Base-by-base conservation (phyloP, 495 filamentous ascomycete species). In the Tetracladium setigerum region DNA sequence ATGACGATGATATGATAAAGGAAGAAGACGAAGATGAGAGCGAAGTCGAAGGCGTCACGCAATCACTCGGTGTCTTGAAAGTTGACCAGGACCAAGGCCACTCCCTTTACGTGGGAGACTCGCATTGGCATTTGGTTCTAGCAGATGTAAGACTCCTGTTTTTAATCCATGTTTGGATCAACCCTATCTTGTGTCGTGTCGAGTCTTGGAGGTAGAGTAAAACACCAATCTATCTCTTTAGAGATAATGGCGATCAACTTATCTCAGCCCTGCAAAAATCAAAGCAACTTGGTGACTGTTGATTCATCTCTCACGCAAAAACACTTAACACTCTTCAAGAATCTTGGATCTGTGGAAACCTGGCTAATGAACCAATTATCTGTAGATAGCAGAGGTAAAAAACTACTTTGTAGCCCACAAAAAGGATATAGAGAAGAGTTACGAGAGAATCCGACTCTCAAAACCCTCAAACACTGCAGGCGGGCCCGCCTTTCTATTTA, bases 311-410 rank as follows among this genome's bases (percentile, higher is more conserved):
- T n/a, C 22, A 27, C 7, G 22, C 7, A 3, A 7, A 27, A 27
- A 27, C 22, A 27, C 3, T 7, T 7, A 3, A 27, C 3, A 27
- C 22, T 27, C 13, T 36, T 36, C 34, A 3, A 16, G 22, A 27
- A 7, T n/a, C 3, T 27, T 3, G 17, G 31, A 47, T 12, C 18
- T 31, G 16, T 8, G 27, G 12, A 17, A 18, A 33, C 14, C 2
- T 51, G 59, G 50, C 61, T 50, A 47, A 44, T 37, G 34, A 42
- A 24, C 12, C 22, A 33, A 2, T 36, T 17, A 30, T 13, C 18
- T n/a, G 38, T 48, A 89, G 83, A 95, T 98, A 47, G 70, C 86
- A 19, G 92, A 98, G 71, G 91, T 98, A 30, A 89, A 88, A 56
- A 89, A 83, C 63, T 96, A 87, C 65, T 98, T 92, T 57, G 55